Conservation (phyloP, 352 stramenopile genomes). For the Globisporangium paddicum region DNA sequence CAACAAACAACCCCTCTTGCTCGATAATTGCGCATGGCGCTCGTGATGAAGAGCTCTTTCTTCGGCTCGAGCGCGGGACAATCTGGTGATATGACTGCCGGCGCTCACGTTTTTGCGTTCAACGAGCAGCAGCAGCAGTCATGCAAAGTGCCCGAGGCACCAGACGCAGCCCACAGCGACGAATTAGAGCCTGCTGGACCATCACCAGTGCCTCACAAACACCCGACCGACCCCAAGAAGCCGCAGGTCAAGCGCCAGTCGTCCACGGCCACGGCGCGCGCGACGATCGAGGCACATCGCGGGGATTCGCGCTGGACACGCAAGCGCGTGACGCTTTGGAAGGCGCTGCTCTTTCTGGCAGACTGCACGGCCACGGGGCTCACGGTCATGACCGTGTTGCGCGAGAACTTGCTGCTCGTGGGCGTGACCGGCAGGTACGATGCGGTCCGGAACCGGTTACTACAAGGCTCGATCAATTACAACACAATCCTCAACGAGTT, state of each 20-base stretch:
- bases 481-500: conserved; percentile 32
- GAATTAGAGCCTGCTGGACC: background rate
- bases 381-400: conserved; percentile 23
- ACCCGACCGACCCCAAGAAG: background rate
- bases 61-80: background rate
- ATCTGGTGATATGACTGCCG: background rate
- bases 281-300: background rate
- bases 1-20: too few species aligned
- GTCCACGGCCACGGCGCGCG: background rate
- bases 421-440: conserved; percentile 14
- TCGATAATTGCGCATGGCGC: background rate
- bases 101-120: background rate
- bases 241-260: background rate
- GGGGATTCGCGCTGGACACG: conserved; percentile 1
- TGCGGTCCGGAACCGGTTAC: conserved; percentile 8
- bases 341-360: conserved; percentile 4
- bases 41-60: background rate
- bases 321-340: conserved; percentile 3
- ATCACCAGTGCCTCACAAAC: background rate
- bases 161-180: background rate
- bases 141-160: background rate
- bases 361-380: conserved; percentile 19
- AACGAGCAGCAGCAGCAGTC: background rate
- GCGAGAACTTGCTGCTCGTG: conserved; percentile 23
- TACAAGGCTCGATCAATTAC: conserved; percentile 36